Conservation (phyloP, 2,329 filamentous ascomycete species). For the Trichoderma atroviride region DNA sequence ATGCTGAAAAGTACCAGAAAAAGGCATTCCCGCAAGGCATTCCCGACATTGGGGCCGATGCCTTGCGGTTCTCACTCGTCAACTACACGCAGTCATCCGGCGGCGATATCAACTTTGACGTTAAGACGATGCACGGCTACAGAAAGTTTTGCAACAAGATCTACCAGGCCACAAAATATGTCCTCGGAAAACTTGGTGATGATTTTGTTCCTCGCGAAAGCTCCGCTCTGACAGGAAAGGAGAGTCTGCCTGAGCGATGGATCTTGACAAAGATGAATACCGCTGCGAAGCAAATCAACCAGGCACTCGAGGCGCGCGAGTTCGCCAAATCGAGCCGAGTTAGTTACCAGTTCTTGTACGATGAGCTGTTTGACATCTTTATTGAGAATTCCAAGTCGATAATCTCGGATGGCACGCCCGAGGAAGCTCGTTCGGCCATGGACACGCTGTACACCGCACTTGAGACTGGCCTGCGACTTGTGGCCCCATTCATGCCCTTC, state of each 20-base stretch:
- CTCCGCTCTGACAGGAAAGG: constrained; percentile 31
- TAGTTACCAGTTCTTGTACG: constrained; percentile 64
- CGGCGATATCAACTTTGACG: constrained; percentile 78
- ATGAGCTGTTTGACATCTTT: constrained; percentile 47
- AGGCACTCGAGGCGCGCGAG: constrained; percentile 62
- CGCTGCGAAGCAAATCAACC: constrained; percentile 66
- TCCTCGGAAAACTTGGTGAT: constrained; percentile 68
- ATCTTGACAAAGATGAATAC: constrained; percentile 68
- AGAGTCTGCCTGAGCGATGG: constrained; percentile 44
- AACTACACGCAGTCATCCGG: constrained; percentile 65
- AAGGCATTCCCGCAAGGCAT: constrained; percentile 84
- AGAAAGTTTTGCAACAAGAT: constrained; percentile 89
- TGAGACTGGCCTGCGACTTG: constrained; percentile 67
- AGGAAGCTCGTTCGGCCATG: constrained; percentile 67
- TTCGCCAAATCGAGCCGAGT: constrained; percentile 68
- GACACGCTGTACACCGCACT: constrained; percentile 76
- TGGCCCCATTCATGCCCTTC: constrained; percentile 74
- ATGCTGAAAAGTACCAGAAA: constrained; percentile 83
- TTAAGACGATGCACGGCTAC: constrained; percentile 84
- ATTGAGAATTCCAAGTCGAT: constrained; percentile 78
- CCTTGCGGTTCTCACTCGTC: constrained; percentile 81
- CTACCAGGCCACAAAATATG: constrained; percentile 87
- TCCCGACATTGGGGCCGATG: constrained; percentile 83
- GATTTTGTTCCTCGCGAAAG: constrained; percentile 59
- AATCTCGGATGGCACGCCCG: constrained; percentile 67